phyloP scores from a whole-genome alignment of 345 rosid species.

The Salix viminalis region DNA sequence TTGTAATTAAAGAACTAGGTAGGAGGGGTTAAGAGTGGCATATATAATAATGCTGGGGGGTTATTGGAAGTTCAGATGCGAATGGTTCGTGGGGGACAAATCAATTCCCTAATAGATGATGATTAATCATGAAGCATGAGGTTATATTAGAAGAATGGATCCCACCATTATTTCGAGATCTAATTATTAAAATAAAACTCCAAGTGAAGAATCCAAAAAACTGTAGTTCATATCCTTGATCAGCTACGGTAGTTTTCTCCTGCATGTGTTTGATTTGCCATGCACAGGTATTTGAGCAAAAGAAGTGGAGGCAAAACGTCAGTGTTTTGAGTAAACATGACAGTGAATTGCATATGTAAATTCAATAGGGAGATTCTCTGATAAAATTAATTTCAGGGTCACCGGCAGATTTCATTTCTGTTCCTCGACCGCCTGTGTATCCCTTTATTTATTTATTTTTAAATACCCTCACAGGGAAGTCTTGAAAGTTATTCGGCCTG shows the following conservation, averaged over 20 bases:
- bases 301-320: no score
- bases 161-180: neutral
- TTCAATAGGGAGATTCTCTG: no score
- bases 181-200: neutral
- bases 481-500: neutral
- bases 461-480: neutral
- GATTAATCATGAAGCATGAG: conserved; percentile 27
- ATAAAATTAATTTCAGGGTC: no score
- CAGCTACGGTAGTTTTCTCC: neutral
- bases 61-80: neutral
- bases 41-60: neutral
- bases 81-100: conserved; percentile 18
- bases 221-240: neutral
- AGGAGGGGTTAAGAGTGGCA: neutral
- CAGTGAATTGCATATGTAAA: no score
- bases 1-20: neutral
- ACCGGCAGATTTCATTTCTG: no score
- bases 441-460: no score
- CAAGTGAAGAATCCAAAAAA: neutral
- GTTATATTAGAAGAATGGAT: neutral
- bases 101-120: conserved; percentile 9
- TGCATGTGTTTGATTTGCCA: no score
- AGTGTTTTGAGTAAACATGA: no score
- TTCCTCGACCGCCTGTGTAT: no score
- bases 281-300: no score